Evolutionary conservation across 441 rosid genomes (phyloP), one percentile per base, ranked within the genome.

Genomic region (Omphalea diandra): DNA sequence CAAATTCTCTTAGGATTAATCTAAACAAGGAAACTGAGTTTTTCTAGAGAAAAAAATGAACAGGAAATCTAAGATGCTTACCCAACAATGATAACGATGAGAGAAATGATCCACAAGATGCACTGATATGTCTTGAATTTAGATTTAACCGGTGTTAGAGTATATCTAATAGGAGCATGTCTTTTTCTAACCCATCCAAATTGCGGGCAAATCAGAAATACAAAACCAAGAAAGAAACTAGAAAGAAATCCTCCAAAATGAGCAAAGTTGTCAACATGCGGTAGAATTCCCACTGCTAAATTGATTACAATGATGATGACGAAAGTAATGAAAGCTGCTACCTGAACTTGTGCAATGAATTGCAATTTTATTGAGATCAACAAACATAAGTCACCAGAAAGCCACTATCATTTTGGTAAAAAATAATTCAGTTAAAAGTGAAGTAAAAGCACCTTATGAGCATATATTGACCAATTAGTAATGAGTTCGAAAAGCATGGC

Each of bases 401-500:
- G 57, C 15, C 27, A n/a, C 35, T n/a, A 27, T 22, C 20, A 33
- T 54, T 46, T 7, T 17, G 22, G 53, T 41, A 67, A 12, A 35
- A 15, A 31, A 22, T 17, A 4, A 36, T 60, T 29, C 8, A 61
- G 26, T 49, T 33, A 22, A 49, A 75, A 49, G 70, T 55, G 41
- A 46, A 14, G 50, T 56, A 31, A 36, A 22, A 4, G 40, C 79
- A 93, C 98, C 92, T 90, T 93, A 59, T 85, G 81, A 56, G 87
- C 63, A 78, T 93, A 93, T 18, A 87, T 93, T 4, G 97, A 76
- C 98, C 98, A 93, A 44, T 93, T 93, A 47, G 89, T 89, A 60
- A 93, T 86, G 78, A 93, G 93, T 78, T 93, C 98, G 63, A 97
- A 93, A 4, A 93, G 95, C 97, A 93, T 90, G 74, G 84, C 84